Percentiles rank a stretch among this genome's conserved stretches.
Evolutionary conservation across 306 rosid species (phyloP).

Genomic region (Boehmeria nivea): DNA sequence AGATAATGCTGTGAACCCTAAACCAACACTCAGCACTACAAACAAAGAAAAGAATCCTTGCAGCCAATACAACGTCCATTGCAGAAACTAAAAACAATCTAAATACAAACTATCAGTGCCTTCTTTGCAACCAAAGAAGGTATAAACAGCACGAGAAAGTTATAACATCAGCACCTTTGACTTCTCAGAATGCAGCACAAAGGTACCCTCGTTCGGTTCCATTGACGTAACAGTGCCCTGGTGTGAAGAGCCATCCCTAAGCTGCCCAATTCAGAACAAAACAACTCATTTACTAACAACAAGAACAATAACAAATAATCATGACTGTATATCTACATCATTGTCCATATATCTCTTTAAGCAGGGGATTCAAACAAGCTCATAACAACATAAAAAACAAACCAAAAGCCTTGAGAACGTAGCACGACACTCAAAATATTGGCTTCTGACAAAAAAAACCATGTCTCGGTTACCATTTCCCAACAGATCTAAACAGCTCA

Average conservation of each 20-base stretch:
- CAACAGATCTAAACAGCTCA: not conserved
- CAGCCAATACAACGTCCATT: not conserved
- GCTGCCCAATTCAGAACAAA: slow-evolving; percentile 37
- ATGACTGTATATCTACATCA: not conserved
- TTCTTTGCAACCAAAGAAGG: too few species aligned
- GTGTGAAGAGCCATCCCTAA: slow-evolving; percentile 82
- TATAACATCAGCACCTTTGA: slow-evolving; percentile 40
- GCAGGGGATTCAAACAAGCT: too few species aligned
- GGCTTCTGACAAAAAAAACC: too few species aligned
- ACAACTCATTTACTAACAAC: slow-evolving; percentile 16
- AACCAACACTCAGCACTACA: slow-evolving; percentile 1
- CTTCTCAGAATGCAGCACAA: slow-evolving; percentile 70
- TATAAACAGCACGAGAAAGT: too few species aligned
- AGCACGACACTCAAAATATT: not conserved
- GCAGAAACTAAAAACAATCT: not conserved
- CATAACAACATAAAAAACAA: not conserved
- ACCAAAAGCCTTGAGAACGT: too few species aligned
- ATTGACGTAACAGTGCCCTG: slow-evolving; percentile 93
- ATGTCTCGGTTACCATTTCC: not conserved
- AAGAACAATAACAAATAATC: slow-evolving; percentile 1
- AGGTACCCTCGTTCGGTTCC: slow-evolving; percentile 89
- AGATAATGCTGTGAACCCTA: slow-evolving; percentile 4
- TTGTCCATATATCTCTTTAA: not conserved
- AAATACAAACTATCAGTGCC: too few species aligned
- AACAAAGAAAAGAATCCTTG: slow-evolving; percentile 3